Base-by-base conservation (phyloP, 192 early-diverging fungal genomes). In the Backusella sp. region DNA sequence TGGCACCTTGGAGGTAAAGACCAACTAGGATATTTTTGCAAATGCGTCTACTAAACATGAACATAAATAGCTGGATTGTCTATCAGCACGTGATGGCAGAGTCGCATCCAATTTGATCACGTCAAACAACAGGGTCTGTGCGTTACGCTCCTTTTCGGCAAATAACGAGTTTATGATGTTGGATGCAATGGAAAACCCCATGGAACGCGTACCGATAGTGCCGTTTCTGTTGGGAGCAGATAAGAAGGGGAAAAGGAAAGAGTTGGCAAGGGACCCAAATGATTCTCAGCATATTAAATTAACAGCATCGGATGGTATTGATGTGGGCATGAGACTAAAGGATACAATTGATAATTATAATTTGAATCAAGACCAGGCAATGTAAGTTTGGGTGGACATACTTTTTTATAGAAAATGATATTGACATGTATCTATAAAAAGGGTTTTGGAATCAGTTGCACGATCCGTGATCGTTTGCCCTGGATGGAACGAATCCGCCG, bases 141-240 rank as follows among this genome's bases (percentile, higher is more conserved):
- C 81, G 0, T 68, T 88, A 15, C 78, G 85, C 8, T 78, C 84
- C 2, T 73, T 88, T 28, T 77, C 84, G 21, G 83, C 78, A n/a
- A 82, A 77, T 68, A 75, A 81, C 5, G 87, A 88, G 52, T 86
- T 88, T 30, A 84, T 88, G 84, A 86, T 86, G 87, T 62, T 86
- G 23, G 83, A 86, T 73, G 81, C 79, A 35, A 42, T 88, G 35
- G 46, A 73, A 14, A 74, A 78, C 1, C 56, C 46, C 0, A 76
- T 88, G 56, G 80, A 81, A 2, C 37, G 70, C 12, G 70, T 79
- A 4, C 87, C 87, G 6, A 36, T 88, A 0, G 30, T 88, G 1
- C 85, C 83, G 1, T 71, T 73, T 6, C 73, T 88, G 4, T 28
- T 88, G 26, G 56, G 56, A 26, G 77, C 77, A 37, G 75, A 87